phyloP scores from a whole-genome alignment of 805 yeast species.

The Torulaspora maleeae region DNA sequence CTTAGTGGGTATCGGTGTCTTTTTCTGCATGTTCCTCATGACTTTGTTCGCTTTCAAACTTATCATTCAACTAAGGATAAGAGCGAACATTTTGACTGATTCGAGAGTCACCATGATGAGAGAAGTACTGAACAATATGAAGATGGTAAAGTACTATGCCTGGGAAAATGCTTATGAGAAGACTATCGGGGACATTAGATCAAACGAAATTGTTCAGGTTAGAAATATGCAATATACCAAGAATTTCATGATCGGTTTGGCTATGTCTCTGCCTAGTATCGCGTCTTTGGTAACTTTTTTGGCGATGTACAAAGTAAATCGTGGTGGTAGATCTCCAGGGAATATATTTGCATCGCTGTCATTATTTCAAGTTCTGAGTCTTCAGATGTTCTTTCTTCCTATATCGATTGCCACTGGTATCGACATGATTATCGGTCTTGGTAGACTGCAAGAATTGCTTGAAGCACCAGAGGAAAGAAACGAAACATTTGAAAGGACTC shows the following conservation, averaged over 20 bases:
- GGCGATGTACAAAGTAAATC: slow-evolving; percentile 43
- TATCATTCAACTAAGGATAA: slow-evolving; percentile 51
- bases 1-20: slow-evolving; percentile 61
- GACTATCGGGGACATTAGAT: slow-evolving; percentile 52
- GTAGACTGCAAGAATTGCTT: slow-evolving; percentile 52
- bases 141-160: slow-evolving; percentile 80
- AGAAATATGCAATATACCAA: slow-evolving; percentile 61
- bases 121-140: slow-evolving; percentile 74
- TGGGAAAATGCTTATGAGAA: slow-evolving; percentile 82
- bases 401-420: slow-evolving; percentile 62
- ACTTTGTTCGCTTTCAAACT: slow-evolving; percentile 47
- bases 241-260: slow-evolving; percentile 58
- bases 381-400: slow-evolving; percentile 65
- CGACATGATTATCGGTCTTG: slow-evolving; percentile 61
- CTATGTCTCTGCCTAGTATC: slow-evolving; percentile 62
- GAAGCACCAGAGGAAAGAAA: slow-evolving; percentile 40
- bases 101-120: slow-evolving; percentile 68
- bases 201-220: slow-evolving; percentile 56
- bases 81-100: slow-evolving; percentile 67
- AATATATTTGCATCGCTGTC: slow-evolving; percentile 66
- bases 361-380: slow-evolving; percentile 56
- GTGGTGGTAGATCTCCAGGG: slow-evolving; percentile 47
- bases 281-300: slow-evolving; percentile 63
- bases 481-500: slow-evolving; percentile 15
- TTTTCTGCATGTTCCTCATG: slow-evolving; percentile 38